Percentiles rank a stretch among this genome's conserved stretches.
Evolutionary conservation across 2,329 filamentous ascomycete genomes (phyloP).

Genomic region (Drechslerella dactyloides): DNA sequence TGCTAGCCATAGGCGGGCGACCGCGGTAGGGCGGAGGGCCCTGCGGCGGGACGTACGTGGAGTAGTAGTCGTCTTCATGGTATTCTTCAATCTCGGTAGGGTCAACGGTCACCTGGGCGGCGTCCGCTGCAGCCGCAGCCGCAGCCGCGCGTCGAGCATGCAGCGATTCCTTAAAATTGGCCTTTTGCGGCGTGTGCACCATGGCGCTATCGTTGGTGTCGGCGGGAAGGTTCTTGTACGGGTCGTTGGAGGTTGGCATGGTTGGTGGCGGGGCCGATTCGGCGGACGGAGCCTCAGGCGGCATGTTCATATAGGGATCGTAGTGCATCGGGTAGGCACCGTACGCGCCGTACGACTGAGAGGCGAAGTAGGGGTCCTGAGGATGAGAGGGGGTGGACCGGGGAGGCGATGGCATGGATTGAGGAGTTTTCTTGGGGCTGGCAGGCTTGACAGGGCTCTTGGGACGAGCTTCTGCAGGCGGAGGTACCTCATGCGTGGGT

Average conservation of each 20-base stretch:
- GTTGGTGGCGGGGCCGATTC: slow-evolving; percentile 25
- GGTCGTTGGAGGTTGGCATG: slow-evolving; percentile 24
- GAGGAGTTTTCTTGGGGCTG: slow-evolving; percentile 38
- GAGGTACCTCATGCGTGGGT: slow-evolving; percentile 19
- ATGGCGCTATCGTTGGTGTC: slow-evolving; percentile 33
- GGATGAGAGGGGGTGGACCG: slow-evolving; percentile 30
- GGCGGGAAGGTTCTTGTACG: slow-evolving; percentile 31
- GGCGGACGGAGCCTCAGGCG: slow-evolving; percentile 12
- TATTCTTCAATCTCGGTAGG: slow-evolving; percentile 47
- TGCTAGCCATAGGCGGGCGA: slow-evolving; percentile 33
- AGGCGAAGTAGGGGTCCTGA: slow-evolving; percentile 39
- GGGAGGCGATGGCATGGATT: slow-evolving; percentile 28
- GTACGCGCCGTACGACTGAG: slow-evolving; percentile 26
- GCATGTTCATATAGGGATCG: slow-evolving; percentile 27
- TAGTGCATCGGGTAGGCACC: slow-evolving; percentile 48
- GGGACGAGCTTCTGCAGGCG: slow-evolving; percentile 21
- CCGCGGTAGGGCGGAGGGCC: slow-evolving; percentile 39
- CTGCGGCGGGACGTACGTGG: slow-evolving; percentile 33
- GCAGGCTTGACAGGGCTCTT: slow-evolving; percentile 42
- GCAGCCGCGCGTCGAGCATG: slow-evolving; percentile 45
- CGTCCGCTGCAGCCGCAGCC: slow-evolving; percentile 30
- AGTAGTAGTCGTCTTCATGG: slow-evolving; percentile 45
- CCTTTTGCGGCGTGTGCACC: slow-evolving; percentile 47
- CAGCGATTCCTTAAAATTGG: slow-evolving; percentile 46
- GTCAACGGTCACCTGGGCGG: slow-evolving; percentile 23